A percentile compares a stretch with the other conserved stretches of the same genome.
These are phyloP conservation scores for Globisporangium cystogenes DNA, from an alignment of 352 stramenopile genomes.

Conservation along the genomic window DNA sequence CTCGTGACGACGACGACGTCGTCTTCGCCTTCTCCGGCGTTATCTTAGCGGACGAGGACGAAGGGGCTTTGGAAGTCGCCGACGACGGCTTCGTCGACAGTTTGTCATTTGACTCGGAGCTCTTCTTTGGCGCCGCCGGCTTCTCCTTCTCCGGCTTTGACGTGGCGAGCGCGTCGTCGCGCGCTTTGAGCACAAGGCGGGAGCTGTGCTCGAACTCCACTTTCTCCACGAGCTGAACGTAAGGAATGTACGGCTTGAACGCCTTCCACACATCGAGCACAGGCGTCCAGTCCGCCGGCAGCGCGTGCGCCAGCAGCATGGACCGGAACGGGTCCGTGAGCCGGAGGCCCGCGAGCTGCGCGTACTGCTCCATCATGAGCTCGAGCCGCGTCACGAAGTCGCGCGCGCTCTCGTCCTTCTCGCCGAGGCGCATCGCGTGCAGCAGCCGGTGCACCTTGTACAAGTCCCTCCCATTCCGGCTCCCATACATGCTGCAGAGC, in stretches of 20 bases:
- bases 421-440: slow-evolving; percentile 33
- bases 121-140: neutral
- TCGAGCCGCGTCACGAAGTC: slow-evolving; percentile 39
- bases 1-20: neutral
- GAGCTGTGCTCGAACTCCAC: slow-evolving; percentile 17
- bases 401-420: slow-evolving; percentile 25
- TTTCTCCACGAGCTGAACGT: slow-evolving; percentile 31
- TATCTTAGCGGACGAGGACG: neutral
- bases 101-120: neutral
- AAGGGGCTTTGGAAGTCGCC: neutral
- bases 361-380: slow-evolving; percentile 36
- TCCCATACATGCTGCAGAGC: slow-evolving; percentile 37
- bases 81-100: neutral
- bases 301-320: slow-evolving; percentile 24
- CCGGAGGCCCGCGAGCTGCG: slow-evolving; percentile 25
- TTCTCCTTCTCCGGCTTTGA: neutral
- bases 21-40: neutral
- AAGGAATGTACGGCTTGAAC: slow-evolving; percentile 33
- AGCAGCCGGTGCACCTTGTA: slow-evolving; percentile 41
- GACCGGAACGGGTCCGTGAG: slow-evolving; percentile 37
- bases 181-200: slow-evolving; percentile 10
- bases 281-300: slow-evolving; percentile 22
- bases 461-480: slow-evolving; percentile 24
- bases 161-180: slow-evolving; percentile 8
- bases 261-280: slow-evolving; percentile 29